Conservation (phyloP, 495 filamentous ascomycete species). For the Hypoxylon lenormandii region DNA sequence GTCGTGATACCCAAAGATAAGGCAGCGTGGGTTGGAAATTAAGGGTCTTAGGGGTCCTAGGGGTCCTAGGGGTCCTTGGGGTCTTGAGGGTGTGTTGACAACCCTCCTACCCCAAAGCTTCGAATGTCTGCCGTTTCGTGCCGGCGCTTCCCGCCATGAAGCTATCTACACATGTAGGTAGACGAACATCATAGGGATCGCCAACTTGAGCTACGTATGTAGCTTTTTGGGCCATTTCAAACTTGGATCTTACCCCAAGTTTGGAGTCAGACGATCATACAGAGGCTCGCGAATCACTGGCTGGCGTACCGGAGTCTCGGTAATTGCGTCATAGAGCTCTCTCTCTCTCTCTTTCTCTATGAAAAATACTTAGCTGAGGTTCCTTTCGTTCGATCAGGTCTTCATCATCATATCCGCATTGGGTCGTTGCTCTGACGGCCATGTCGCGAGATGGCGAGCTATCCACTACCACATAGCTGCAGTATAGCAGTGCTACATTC, state of each 20-base stretch:
- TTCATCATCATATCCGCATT: background rate
- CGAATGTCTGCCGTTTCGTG: background rate
- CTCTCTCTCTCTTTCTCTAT: too few species aligned
- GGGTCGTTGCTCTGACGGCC: too few species aligned
- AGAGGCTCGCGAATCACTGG: background rate
- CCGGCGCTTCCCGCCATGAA: background rate
- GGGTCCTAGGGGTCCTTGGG: too few species aligned
- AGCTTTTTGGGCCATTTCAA: background rate
- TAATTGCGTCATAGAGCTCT: background rate
- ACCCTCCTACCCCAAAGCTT: background rate
- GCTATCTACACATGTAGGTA: too few species aligned
- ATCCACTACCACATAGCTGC: too few species aligned
- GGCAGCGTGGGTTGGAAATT: too few species aligned
- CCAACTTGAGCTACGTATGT: background rate
- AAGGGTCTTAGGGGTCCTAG: too few species aligned
- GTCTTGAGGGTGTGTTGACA: too few species aligned
- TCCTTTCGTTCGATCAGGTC: background rate
- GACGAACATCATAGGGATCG: background rate
- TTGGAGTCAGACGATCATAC: background rate
- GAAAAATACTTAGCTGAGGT: background rate
- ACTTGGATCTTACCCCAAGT: background rate
- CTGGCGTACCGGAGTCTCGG: background rate
- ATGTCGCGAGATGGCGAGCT: too few species aligned
- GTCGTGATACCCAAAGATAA: too few species aligned
- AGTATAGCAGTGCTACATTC: too few species aligned